These are phyloP conservation scores for Amylocarpus encephaloides DNA, from an alignment of 2,329 filamentous ascomycete species.

Conservation along the genomic window DNA sequence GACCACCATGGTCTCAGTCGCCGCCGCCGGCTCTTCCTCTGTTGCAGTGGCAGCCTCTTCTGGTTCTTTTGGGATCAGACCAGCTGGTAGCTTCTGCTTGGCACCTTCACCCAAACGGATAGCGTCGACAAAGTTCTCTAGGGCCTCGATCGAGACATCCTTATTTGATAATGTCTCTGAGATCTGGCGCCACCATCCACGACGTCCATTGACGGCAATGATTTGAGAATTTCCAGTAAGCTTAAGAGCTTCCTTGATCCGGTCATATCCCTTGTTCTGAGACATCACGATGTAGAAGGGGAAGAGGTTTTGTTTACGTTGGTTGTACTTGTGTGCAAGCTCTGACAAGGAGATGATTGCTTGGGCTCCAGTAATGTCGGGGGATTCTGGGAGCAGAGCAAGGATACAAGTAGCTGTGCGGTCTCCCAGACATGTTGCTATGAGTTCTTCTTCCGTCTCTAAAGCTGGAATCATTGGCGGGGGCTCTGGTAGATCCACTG, in stretches of 20 bases:
- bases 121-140: slow-evolving; percentile 86
- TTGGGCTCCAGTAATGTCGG: slow-evolving; percentile 37
- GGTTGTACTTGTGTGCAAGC: slow-evolving; percentile 67
- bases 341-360: slow-evolving; percentile 61
- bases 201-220: slow-evolving; percentile 77
- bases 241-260: slow-evolving; percentile 54
- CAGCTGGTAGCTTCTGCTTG: slow-evolving; percentile 68
- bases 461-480: slow-evolving; percentile 62
- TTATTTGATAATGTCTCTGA: slow-evolving; percentile 31
- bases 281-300: slow-evolving; percentile 72
- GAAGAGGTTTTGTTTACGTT: slow-evolving; percentile 64
- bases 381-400: slow-evolving; percentile 54
- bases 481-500: slow-evolving; percentile 42
- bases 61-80: slow-evolving; percentile 42
- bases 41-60: slow-evolving; percentile 30
- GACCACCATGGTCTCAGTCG: slow-evolving; percentile 7
- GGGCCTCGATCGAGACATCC: slow-evolving; percentile 48
- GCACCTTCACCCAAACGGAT: slow-evolving; percentile 81
- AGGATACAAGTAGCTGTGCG: slow-evolving; percentile 82
- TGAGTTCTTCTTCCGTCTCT: slow-evolving; percentile 55
- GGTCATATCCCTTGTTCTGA: slow-evolving; percentile 49
- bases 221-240: slow-evolving; percentile 61
- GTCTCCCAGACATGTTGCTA: slow-evolving; percentile 63
- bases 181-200: slow-evolving; percentile 79
- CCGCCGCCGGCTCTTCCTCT: slow-evolving; percentile 27